Conservation (phyloP, 768 basidiomycete species). For the Myochromella boudieri region DNA sequence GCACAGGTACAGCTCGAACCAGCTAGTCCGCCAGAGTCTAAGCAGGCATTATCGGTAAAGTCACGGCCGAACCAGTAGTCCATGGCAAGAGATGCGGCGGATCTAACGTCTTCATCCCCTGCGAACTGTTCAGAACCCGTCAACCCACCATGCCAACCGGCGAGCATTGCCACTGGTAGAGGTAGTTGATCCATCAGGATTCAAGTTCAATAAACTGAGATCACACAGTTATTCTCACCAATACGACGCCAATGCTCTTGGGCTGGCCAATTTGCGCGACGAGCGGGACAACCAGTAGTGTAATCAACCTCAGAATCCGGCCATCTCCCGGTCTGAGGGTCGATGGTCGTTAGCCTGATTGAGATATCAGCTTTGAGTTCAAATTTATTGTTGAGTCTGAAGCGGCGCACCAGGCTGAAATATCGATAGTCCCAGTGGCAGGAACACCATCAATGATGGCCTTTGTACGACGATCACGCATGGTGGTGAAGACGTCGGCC, state of each 20-base stretch:
- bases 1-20: slow-evolving; percentile 45
- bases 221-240: slow-evolving; percentile 26
- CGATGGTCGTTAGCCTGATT: slow-evolving; percentile 19
- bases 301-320: slow-evolving; percentile 46
- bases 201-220: background rate
- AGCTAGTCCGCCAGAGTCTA: slow-evolving; percentile 41
- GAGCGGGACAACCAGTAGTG: slow-evolving; percentile 49
- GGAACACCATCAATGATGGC: slow-evolving; percentile 15
- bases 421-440: slow-evolving; percentile 10
- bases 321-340: slow-evolving; percentile 37
- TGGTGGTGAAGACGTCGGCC: slow-evolving; percentile 8
- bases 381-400: background rate
- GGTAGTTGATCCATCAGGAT: background rate
- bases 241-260: slow-evolving; percentile 49
- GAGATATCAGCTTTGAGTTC: background rate
- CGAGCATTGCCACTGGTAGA: slow-evolving; percentile 42
- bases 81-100: slow-evolving; percentile 39
- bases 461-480: slow-evolving; percentile 17
- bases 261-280: slow-evolving; percentile 59
- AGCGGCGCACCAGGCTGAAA: slow-evolving; percentile 15
- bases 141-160: slow-evolving; percentile 51
- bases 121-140: slow-evolving; percentile 35
- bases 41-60: slow-evolving; percentile 43
- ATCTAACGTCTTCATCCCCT: slow-evolving; percentile 30
- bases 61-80: slow-evolving; percentile 54